These are phyloP conservation scores for Avena insularis DNA, from an alignment of 176 grass and related monocot species.

Conservation along the genomic window DNA sequence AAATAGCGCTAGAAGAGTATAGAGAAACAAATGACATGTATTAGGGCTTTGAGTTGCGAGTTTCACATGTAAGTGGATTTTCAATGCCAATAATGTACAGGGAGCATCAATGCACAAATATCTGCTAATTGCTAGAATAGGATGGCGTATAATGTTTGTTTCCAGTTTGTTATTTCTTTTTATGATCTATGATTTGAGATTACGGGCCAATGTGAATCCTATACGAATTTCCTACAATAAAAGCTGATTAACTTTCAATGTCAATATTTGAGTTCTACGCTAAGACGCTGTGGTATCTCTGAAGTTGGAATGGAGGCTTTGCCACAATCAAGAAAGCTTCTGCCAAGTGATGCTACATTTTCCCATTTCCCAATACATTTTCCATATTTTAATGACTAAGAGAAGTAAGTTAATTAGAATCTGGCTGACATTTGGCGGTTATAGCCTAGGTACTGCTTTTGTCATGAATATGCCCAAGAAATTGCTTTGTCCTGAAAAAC, in stretches of 20 bases:
- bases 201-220: not conserved
- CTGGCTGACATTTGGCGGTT: not conserved
- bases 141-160: not conserved
- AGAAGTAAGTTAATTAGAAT: not conserved
- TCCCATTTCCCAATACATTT: not conserved
- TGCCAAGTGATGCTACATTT: slow-evolving; percentile 13
- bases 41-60: slow-evolving; percentile 3
- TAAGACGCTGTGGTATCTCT: not conserved
- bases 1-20: not conserved
- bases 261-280: not conserved
- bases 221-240: not conserved
- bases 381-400: not conserved
- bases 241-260: slow-evolving; percentile 6
- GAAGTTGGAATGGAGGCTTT: not conserved
- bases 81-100: not conserved
- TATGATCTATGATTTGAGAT: not conserved
- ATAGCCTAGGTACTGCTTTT: not conserved
- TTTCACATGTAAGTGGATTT: not conserved
- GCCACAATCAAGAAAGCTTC: not conserved
- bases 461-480: not conserved
- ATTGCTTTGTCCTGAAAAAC: not conserved
- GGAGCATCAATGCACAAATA: not conserved
- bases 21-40: not conserved
- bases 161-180: not conserved
- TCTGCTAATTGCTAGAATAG: not conserved